A percentile compares a stretch with the other conserved stretches of the same genome.
Evolutionary conservation across 129 eudicot genomes (phyloP).

Genomic region (Helianthus tuberosus): DNA sequence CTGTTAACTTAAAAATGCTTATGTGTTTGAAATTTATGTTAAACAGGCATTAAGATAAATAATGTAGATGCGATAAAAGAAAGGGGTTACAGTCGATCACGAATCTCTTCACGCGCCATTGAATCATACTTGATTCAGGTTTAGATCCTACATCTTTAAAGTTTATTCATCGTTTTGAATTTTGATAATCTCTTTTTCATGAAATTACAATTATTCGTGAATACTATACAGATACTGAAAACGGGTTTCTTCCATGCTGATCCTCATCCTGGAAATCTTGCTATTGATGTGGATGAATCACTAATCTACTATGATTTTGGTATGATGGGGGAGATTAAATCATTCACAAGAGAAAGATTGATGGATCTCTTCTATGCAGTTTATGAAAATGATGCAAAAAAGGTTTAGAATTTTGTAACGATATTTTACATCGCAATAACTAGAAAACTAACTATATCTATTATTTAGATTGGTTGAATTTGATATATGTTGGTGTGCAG

Average conservation of each 20-base stretch:
- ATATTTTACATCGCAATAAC: too few species aligned
- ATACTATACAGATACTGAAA: slow-evolving; percentile 63
- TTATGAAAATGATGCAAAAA: slow-evolving; percentile 94
- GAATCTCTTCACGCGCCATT: slow-evolving; percentile 81
- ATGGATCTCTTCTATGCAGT: slow-evolving; percentile 81
- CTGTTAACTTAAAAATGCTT: slow-evolving; percentile 14
- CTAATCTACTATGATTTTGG: slow-evolving; percentile 96
- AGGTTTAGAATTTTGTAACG: slow-evolving; percentile 45
- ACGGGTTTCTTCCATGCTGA: slow-evolving; percentile 99
- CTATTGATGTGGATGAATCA: slow-evolving; percentile 92
- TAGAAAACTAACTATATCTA: neutral
- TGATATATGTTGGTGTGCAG: slow-evolving; percentile 40
- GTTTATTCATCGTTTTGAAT: slow-evolving; percentile 7
- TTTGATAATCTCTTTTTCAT: neutral
- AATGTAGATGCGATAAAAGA: slow-evolving; percentile 67
- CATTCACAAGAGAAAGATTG: slow-evolving; percentile 83
- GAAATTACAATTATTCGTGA: slow-evolving; percentile 21
- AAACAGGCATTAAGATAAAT: slow-evolving; percentile 84
- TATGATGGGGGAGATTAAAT: slow-evolving; percentile 98
- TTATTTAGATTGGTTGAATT: slow-evolving; percentile 18
- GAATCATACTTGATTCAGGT: slow-evolving; percentile 99
- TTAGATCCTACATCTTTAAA: slow-evolving; percentile 6
- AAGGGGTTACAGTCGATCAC: slow-evolving; percentile 72
- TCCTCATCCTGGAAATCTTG: slow-evolving; percentile 99
- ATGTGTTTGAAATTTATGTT: slow-evolving; percentile 19